A percentile compares a stretch with the other conserved stretches of the same genome.
Evolutionary conservation across 2,329 filamentous ascomycete species (phyloP).

Genomic region (Emmonsiellopsis sp.): DNA sequence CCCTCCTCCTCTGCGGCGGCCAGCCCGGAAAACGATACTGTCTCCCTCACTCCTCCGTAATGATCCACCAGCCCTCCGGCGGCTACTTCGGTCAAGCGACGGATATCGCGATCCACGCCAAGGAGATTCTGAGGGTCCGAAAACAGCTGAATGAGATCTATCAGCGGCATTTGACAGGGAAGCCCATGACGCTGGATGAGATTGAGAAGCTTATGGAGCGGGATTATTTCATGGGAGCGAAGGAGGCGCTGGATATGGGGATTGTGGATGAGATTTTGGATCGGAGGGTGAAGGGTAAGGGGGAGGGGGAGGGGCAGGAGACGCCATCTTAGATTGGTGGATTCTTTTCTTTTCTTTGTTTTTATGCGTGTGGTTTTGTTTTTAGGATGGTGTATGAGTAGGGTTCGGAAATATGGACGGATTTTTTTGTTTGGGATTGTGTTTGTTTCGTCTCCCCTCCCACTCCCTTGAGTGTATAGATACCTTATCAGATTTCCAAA

Average conservation of each 20-base stretch:
- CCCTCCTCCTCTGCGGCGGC: slow-evolving; percentile 77
- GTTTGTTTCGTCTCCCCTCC: background rate
- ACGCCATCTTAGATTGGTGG: slow-evolving; percentile 5
- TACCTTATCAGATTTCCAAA: background rate
- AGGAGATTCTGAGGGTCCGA: slow-evolving; percentile 83
- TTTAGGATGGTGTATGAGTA: background rate
- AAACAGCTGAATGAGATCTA: slow-evolving; percentile 87
- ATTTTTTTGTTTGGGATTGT: background rate
- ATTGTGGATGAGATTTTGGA: slow-evolving; percentile 83
- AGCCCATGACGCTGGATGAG: slow-evolving; percentile 64
- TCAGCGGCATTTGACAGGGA: slow-evolving; percentile 67
- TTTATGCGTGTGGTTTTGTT: background rate
- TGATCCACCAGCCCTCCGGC: slow-evolving; percentile 93
- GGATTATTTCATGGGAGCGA: slow-evolving; percentile 84
- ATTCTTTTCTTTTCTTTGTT: background rate
- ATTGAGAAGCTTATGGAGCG: slow-evolving; percentile 95
- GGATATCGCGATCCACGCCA: slow-evolving; percentile 95
- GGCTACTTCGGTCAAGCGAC: slow-evolving; percentile 57
- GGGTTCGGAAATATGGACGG: too few species aligned
- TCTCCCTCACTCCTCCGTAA: slow-evolving; percentile 86
- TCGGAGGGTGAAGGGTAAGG: slow-evolving; percentile 25
- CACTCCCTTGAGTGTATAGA: background rate
- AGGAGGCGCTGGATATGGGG: slow-evolving; percentile 81
- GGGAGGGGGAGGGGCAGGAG: slow-evolving; percentile 11
- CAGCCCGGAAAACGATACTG: slow-evolving; percentile 77